Evolutionary conservation across 129 eudicot genomes (phyloP).

Genomic region (Helichrysum umbraculigerum): DNA sequence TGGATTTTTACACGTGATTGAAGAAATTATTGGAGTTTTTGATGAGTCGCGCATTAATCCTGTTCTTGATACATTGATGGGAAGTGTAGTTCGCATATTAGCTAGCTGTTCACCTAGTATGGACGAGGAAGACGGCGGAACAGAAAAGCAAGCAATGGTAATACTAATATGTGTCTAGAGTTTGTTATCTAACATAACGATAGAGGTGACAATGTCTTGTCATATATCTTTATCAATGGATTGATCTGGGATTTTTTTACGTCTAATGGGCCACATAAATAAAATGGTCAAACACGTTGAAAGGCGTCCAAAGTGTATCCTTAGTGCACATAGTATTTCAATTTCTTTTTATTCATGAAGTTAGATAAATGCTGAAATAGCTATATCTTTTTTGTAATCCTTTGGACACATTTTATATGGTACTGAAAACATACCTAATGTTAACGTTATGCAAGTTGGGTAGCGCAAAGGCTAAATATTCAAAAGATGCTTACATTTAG

Average conservation of each 20-base stretch:
- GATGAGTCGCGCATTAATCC: constrained; percentile 64
- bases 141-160: constrained; percentile 51
- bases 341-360: not conserved
- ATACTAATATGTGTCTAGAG: not conserved
- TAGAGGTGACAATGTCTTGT: not conserved
- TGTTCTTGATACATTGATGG: constrained; percentile 67
- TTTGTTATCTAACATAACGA: constrained; percentile 9
- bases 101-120: constrained; percentile 56
- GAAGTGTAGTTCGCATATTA: constrained; percentile 70
- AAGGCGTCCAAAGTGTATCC: not conserved
- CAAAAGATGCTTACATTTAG: no score
- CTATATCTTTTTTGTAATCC: not conserved
- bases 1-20: constrained; percentile 84
- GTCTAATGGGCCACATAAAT: not conserved
- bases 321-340: not conserved
- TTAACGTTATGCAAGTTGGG: no score
- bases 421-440: no score
- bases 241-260: not conserved
- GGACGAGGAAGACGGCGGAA: constrained; percentile 34
- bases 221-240: not conserved
- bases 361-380: not conserved
- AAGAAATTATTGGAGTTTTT: constrained; percentile 76
- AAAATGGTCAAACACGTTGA: not conserved
- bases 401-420: not conserved
- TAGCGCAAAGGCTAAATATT: no score